Evolutionary conservation across 2,329 filamentous ascomycete genomes (phyloP).

Genomic region (Leptographium wingfieldii): DNA sequence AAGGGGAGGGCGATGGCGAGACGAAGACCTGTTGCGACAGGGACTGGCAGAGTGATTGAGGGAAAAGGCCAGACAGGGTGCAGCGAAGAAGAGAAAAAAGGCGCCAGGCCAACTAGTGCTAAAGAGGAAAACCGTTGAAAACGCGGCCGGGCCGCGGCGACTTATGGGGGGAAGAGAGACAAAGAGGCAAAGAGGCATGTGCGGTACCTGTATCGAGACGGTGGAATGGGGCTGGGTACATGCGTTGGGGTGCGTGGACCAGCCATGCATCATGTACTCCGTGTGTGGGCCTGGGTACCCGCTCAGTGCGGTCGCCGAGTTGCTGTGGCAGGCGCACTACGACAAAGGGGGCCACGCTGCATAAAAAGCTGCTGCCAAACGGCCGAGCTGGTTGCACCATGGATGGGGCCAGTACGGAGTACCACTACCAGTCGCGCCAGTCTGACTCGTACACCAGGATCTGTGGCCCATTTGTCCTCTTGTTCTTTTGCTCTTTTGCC

Average conservation of each 20-base stretch:
- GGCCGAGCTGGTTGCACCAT: background rate
- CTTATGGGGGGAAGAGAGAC: background rate
- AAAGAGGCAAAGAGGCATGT: background rate
- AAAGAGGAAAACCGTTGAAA: conserved; percentile 11
- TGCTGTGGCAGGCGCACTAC: background rate
- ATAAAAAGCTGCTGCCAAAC: background rate
- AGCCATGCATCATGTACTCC: background rate
- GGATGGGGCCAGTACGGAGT: background rate
- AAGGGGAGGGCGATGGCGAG: background rate
- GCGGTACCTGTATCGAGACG: background rate
- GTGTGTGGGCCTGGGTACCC: background rate
- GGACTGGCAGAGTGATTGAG: background rate
- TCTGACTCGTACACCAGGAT: background rate
- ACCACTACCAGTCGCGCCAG: background rate
- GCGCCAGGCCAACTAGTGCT: background rate
- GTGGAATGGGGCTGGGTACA: background rate
- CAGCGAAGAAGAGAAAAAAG: background rate
- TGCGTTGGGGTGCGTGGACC: background rate
- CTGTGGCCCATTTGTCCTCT: background rate
- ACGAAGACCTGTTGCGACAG: background rate
- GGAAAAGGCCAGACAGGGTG: background rate
- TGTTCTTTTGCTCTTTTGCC: background rate
- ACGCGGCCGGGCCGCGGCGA: conserved; percentile 7
- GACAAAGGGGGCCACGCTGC: background rate
- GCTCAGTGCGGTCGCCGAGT: background rate